Conservation (phyloP, 306 rosid genomes). For the Vicia villosa region DNA sequence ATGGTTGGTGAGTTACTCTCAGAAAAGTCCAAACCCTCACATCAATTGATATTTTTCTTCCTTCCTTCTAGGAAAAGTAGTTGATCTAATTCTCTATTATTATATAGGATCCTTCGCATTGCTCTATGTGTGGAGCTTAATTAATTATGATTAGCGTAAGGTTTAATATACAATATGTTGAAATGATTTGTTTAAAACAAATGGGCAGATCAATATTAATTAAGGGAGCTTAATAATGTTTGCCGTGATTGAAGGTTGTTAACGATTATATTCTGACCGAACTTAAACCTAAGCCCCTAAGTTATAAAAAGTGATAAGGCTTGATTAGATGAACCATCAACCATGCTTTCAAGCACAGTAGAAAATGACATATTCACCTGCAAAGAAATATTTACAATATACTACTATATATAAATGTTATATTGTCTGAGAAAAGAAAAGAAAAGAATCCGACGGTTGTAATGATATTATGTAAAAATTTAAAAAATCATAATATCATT, state of each 20-base stretch:
- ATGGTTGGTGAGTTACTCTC: slow-evolving; percentile 33
- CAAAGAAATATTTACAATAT: no score
- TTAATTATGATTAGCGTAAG: slow-evolving; percentile 9
- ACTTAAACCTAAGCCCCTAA: background rate
- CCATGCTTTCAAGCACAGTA: no score
- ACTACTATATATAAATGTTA: no score
- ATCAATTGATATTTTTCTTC: slow-evolving; percentile 31
- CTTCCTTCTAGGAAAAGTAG: slow-evolving; percentile 33
- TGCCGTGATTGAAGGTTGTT: slow-evolving; percentile 40
- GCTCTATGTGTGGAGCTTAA: slow-evolving; percentile 40
- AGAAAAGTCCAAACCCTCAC: slow-evolving; percentile 37
- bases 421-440: no score
- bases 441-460: no score
- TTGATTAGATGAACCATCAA: no score
- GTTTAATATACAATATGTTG: slow-evolving; percentile 12
- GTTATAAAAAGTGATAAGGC: no score
- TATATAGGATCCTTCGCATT: slow-evolving; percentile 28
- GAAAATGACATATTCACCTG: no score
- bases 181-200: slow-evolving; percentile 19
- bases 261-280: background rate
- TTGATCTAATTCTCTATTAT: slow-evolving; percentile 45
- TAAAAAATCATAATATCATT: no score
- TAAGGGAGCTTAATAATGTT: slow-evolving; percentile 10
- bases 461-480: no score
- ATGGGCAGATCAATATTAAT: slow-evolving; percentile 20